Base-by-base conservation (phyloP, 495 filamentous ascomycete genomes). In the Penicillium paxilli region DNA sequence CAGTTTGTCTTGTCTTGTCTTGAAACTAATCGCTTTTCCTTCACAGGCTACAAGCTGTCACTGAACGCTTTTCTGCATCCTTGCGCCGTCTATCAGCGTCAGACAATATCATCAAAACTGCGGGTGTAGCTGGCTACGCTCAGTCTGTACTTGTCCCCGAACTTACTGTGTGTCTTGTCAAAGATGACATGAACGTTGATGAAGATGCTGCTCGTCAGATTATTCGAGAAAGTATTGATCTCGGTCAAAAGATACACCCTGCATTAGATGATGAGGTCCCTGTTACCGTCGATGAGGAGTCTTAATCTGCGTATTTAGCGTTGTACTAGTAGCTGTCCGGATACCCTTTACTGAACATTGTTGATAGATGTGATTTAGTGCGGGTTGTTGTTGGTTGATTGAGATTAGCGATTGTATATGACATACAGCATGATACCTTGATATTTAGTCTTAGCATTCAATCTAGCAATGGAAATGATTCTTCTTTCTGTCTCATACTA, bases 71-170 rank as follows among this genome's bases (percentile, higher is more conserved):
- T 50, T 78, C 83, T 7, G 64, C 79, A 3, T 69, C 82, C 41
- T 68, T 97, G 16, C 82, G 86, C 25, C 79, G 83, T 53, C 73
- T 86, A 38, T 82, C 87, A 8, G 67, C 80, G 14, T 75, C 77
- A 45, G 92, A 96, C 67, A 72, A 73, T 33, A 74, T 95, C 11
- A 77, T 96, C 42, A 83, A 87, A 10, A 76, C 78, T 0, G 78
- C 87, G 21, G 89, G 91, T 9, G 78, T 89, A 23, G 83, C 83
- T 12, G 82, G 79, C 16, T 98, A 90, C 59, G 82, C 96, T 7
- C 91, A 96, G 69, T 75, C 78, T 0, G 94, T 98, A 3, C 72
- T 97, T 37, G 91, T 96, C 12, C 92, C 92, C 0, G 94, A 98
- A 65, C 66, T 97, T 44, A 83, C 87, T 4, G 76, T 90, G 2